These are phyloP conservation scores for Linum trigynum DNA, from an alignment of 345 rosid species.

Conservation along the genomic window DNA sequence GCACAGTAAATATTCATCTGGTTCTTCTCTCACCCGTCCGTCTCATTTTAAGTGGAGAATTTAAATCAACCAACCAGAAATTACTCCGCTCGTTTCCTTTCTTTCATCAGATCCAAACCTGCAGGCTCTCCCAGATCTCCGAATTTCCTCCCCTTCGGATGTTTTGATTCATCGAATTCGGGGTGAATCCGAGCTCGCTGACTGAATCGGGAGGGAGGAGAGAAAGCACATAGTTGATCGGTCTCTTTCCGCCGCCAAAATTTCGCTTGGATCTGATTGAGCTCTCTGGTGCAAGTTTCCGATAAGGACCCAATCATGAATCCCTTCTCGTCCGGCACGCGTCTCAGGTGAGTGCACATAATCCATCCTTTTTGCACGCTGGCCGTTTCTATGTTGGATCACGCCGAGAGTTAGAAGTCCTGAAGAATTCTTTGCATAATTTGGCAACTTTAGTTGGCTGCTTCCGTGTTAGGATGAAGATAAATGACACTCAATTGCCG, in stretches of 20 bases:
- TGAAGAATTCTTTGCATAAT: neutral
- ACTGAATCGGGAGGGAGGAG: neutral
- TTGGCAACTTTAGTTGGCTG: neutral
- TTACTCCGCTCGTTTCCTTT: neutral
- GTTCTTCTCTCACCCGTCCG: too few relatives aligned
- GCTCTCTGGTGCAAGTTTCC: slow-evolving; percentile 10
- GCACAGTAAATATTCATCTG: neutral
- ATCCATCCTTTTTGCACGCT: neutral
- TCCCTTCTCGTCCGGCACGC: slow-evolving; percentile 95
- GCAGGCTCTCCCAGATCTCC: slow-evolving; percentile 19
- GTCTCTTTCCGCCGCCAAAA: slow-evolving; percentile 9
- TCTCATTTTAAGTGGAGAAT: too few relatives aligned
- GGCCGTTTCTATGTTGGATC: slow-evolving; percentile 5
- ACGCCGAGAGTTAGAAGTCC: neutral
- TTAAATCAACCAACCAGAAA: neutral
- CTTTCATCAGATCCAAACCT: slow-evolving; percentile 41
- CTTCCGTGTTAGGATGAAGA: neutral
- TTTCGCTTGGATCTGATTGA: slow-evolving; percentile 31
- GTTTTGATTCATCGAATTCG: slow-evolving; percentile 13
- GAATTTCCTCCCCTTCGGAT: slow-evolving; percentile 23
- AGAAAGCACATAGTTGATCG: slow-evolving; percentile 4
- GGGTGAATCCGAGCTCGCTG: slow-evolving; percentile 1
- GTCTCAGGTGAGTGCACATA: slow-evolving; percentile 55
- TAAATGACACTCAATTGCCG: neutral
- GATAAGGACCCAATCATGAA: slow-evolving; percentile 66